Base-by-base conservation (phyloP, 2,329 filamentous ascomycete species). In the Colletotrichum navitas region DNA sequence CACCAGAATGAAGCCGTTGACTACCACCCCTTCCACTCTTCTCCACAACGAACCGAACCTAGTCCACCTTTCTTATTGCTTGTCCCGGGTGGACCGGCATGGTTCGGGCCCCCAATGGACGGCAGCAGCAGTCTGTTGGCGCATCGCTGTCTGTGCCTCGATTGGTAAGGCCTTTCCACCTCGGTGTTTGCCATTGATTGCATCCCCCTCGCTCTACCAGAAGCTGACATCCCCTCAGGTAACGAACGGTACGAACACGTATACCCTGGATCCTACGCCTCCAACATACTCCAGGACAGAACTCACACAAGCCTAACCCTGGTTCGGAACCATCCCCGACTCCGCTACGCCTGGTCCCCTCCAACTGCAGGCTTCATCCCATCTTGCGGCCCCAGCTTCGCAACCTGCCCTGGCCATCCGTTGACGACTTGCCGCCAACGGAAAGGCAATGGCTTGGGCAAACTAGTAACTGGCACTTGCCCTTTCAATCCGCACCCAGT, bases 311-410 rank as follows among this genome's bases (percentile, higher is more conserved):
- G 68, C 51, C 29, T 59, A 64, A 63, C 56, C 69, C 69, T 60
- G 65, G 59, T 69, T 72, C 69, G 69, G 69, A 69, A 72, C 47
- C 65, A 47, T 60, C 68, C 60, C 65, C 65, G 65, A 64, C 54
- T 59, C 54, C 65, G 60, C 59, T 47, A 64, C 64, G 66, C 59
- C 63, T 69, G 65, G 55, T 63, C 65, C 68, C 52, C 52, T 60
- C 29, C 32, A n/a, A 54, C 60, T 55, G 65, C 68, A 71, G 47
- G 65, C 65, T 72, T 69, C 60, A 64, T 72, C 69, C 69, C 69
- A 69, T 72, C 65, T 72, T 59, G 47, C 60, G 65, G 54, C 65
- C 69, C 69, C 52, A 63, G 60, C 65, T 55, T 64, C 32, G 24
- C 26, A 34, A 29, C n/a, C 24, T 51, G 34, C 47, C 58, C 49